Evolutionary conservation across 2,329 filamentous ascomycete genomes (phyloP).

Genomic region (Penicillium psychrosexuale): DNA sequence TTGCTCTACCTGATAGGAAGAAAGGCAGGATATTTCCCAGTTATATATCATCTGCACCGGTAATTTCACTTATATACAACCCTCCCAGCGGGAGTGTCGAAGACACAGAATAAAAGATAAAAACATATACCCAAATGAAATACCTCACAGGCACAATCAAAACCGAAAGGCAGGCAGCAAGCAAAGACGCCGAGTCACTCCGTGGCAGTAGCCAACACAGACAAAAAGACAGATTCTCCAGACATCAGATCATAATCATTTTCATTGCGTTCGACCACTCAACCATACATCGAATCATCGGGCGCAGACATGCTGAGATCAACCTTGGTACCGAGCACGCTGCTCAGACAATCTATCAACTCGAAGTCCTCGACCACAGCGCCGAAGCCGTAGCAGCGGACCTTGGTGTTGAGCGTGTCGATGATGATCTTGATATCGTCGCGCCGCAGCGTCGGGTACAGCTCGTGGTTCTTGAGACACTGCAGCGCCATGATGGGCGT

Average conservation of each 20-base stretch:
- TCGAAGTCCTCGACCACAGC: conserved; percentile 68
- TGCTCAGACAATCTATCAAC: conserved; percentile 68
- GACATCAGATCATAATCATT: conserved; percentile 11
- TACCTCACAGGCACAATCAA: background rate
- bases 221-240: background rate
- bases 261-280: conserved; percentile 4
- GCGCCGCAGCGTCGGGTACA: conserved; percentile 62
- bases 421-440: conserved; percentile 71
- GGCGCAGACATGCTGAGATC: conserved; percentile 26
- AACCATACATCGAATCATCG: conserved; percentile 37
- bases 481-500: conserved; percentile 96
- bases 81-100: background rate
- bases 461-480: conserved; percentile 69
- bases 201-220: background rate
- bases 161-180: background rate
- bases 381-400: conserved; percentile 84
- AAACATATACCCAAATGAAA: no score
- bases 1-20: background rate
- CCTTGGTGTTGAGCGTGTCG: conserved; percentile 71
- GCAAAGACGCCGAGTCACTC: conserved; percentile 1
- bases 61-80: conserved; percentile 1
- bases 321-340: conserved; percentile 53
- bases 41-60: background rate
- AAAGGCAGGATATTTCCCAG: background rate
- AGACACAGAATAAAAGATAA: background rate